Conservation (phyloP, 331 rosid species). For the Acacia concinna region DNA sequence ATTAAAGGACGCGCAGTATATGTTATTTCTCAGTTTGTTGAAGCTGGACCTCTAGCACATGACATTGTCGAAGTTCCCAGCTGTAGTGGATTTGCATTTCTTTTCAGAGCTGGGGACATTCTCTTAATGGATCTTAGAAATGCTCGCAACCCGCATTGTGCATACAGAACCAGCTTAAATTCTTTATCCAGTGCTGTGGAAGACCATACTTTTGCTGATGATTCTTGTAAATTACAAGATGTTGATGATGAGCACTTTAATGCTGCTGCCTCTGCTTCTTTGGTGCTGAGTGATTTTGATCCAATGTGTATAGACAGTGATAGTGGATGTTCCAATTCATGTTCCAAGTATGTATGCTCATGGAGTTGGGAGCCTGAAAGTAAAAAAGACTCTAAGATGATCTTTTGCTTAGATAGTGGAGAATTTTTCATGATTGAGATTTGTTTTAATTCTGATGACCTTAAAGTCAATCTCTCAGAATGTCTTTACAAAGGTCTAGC, state of each 20-base stretch:
- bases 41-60: constrained; percentile 75
- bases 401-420: constrained; percentile 79
- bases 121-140: constrained; percentile 91
- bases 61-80: constrained; percentile 84
- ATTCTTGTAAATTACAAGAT: constrained; percentile 72
- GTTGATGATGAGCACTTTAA: constrained; percentile 83
- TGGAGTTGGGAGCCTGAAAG: constrained; percentile 90
- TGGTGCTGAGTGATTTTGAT: constrained; percentile 78
- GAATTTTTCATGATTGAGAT: constrained; percentile 83
- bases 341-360: constrained; percentile 67
- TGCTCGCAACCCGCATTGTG: constrained; percentile 59
- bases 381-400: constrained; percentile 62
- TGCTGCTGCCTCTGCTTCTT: constrained; percentile 89
- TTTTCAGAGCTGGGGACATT: constrained; percentile 87
- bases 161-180: constrained; percentile 62
- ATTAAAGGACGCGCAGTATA: constrained; percentile 50
- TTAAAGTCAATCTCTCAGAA: constrained; percentile 72
- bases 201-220: constrained; percentile 72
- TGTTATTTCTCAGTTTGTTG: constrained; percentile 63
- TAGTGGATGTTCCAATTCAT: constrained; percentile 46
- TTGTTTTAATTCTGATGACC: constrained; percentile 53
- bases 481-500: constrained; percentile 81
- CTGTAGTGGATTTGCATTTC: constrained; percentile 70
- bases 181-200: constrained; percentile 60
- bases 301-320: constrained; percentile 95